Percentiles rank a stretch among this genome's conserved stretches.
Conservation (phyloP, 441 rosid species). For the Aleurites moluccanus region DNA sequence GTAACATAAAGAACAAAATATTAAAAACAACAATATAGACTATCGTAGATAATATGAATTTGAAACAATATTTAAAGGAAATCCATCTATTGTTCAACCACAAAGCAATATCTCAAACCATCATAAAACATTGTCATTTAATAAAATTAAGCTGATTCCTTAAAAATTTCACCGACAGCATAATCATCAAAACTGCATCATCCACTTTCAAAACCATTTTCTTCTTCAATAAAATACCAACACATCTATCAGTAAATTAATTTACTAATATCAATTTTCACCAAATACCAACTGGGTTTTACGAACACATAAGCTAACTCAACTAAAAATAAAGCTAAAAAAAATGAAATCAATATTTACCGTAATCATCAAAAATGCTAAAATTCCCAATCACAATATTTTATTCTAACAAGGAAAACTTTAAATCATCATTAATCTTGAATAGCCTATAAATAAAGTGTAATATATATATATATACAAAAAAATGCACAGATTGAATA, state of each 20-base stretch:
- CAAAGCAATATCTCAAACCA: not conserved
- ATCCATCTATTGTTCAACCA: not conserved
- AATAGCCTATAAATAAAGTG: not conserved
- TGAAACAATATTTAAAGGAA: too few species aligned
- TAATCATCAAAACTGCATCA: not conserved
- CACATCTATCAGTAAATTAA: not conserved
- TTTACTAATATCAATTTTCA: not conserved
- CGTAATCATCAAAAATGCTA: not conserved
- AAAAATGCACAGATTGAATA: not conserved
- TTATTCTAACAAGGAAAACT: not conserved
- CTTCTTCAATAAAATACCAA: constrained; percentile 5
- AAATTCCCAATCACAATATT: too few species aligned
- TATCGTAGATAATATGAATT: too few species aligned
- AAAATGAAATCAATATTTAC: not conserved
- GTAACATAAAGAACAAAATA: not conserved
- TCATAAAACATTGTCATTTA: not conserved
- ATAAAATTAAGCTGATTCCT: not conserved
- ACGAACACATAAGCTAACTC: not conserved
- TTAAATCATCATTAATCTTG: not conserved
- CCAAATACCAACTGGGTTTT: not conserved
- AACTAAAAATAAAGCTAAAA: not conserved
- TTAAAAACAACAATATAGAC: not conserved
- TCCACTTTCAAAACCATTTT: not conserved
- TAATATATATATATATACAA: not conserved
- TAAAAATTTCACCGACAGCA: not conserved